Base-by-base conservation (phyloP, 345 rosid genomes). In the Syzygium aqueum region DNA sequence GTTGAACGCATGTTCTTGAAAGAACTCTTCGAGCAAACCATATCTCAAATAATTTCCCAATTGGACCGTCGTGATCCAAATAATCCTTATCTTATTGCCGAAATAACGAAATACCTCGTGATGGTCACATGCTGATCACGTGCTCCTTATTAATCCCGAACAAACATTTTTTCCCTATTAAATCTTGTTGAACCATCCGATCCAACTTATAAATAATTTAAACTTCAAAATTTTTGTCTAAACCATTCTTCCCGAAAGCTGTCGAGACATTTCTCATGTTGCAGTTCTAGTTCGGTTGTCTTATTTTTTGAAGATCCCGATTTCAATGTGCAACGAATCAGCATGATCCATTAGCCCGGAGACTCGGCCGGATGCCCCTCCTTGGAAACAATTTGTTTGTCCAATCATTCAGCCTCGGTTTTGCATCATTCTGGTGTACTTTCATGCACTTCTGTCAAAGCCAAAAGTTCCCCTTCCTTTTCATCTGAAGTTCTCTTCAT, bases 391-490 rank as follows among this genome's bases (percentile, higher is more conserved):
- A 6, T 5, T 1, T 43, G 46, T 43, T 1, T 6, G 46, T 43
- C 46, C 46, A 43, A 43, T 43, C 46, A 43, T 43, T 43, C 46
- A 43, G 7, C 7, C 46, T 43, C 7, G 46, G 46, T 43, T 43
- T 43, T 33, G 92, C 87, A 87, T 94, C 93, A 83, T 73, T 89
- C 88, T 94, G 91, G 37, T 92, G 92, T 91, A 84, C 87, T 89
- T 90, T 2, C 13, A 4, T 57, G 63, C 27, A 57, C 63, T 25
- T 57, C 95, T 77, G 88, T 54, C 84, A 93, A 90, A 82, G 90
- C 89, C 27, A 89, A 91, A 78, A 93, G 77, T 50, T 93, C 96
- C 84, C 91, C 91, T 87, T 94, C 98, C 87, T 88, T 96, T 82
- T 88, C 95, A 87, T 83, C 78, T 51, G 90, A 80, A 85, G 88